Evolutionary conservation across 1,284 basidiomycete species (phyloP), one percentile per base, ranked within the genome.

Genomic region (Trametes hirsuta): DNA sequence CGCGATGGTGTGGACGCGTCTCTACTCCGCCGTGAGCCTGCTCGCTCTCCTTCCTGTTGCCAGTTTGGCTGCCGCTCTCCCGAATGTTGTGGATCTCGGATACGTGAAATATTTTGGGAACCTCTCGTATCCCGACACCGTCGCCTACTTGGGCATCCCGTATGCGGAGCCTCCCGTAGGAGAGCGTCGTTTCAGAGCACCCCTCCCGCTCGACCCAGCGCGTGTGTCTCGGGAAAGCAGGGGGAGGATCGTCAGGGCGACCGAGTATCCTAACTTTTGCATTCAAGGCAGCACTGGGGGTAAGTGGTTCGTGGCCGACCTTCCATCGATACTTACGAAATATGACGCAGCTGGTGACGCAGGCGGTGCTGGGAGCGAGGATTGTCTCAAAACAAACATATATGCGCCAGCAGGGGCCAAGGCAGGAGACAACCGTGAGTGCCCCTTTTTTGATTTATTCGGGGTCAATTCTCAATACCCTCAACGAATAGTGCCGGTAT

Each of bases 301-400:
- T 83, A 52, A 61, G 77, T 71, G 4, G 1, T 22, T 35, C n/a
- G 21, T 11, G 3, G 39, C 22, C 8, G 6, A 6, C 2, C 22
- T 18, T 25, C 44, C 6, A 22, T 46, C 21, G 8, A 10, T 14
- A 14, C 37, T 56, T 22, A 55, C 14, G 12, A 45, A 48, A 14
- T 50, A n/a, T 41, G 4, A 22, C 6, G 44, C 55, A 81, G 79
- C 55, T 52, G 81, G 80, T 21, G 82, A 84, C 69, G 77, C 77
- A 49, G 85, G 84, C 37, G 86, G 85, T 42, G 81, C 84, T 2
- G 85, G 86, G 11, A 83, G 80, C 52, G 86, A 89, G 64, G 79
- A 81, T 62, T 81, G 79, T 59, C 69, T 81, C 39, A 79, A 78
- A 50, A 69, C 80, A 39, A 80, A 81, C 62, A 71, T 79, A 9